Percentiles rank a stretch among this genome's conserved stretches.
These are phyloP conservation scores for Trametes gibbosa DNA, from an alignment of 768 basidiomycete species.

Conservation along the genomic window DNA sequence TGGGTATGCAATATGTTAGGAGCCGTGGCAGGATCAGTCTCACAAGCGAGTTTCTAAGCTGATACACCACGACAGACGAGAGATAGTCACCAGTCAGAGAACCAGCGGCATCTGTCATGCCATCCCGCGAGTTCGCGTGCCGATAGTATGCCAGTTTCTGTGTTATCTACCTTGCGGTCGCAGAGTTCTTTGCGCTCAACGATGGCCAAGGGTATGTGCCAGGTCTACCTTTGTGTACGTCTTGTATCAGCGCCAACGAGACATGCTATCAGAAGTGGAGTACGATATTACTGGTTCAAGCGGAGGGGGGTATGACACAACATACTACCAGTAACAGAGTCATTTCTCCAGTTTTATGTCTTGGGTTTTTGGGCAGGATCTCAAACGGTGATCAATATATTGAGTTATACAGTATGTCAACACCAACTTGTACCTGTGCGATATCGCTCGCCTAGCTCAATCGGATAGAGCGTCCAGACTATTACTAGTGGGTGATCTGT, in stretches of 20 bases:
- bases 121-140: not conserved
- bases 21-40: too few relatives aligned
- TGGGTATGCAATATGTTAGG: too few relatives aligned
- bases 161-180: slow-evolving; percentile 71
- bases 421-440: too few relatives aligned
- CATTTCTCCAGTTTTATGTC: too few relatives aligned
- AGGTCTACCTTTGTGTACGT: slow-evolving; percentile 13
- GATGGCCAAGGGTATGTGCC: slow-evolving; percentile 56
- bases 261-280: slow-evolving; percentile 50
- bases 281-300: slow-evolving; percentile 31
- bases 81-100: too few relatives aligned
- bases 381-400: too few relatives aligned
- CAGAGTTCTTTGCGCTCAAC: slow-evolving; percentile 64
- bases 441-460: slow-evolving; percentile 14
- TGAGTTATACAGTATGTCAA: too few relatives aligned
- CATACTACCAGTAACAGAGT: too few relatives aligned
- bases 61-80: too few relatives aligned
- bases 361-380: too few relatives aligned
- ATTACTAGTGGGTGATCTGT: slow-evolving; percentile 47
- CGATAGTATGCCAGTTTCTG: slow-evolving; percentile 43
- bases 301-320: not conserved
- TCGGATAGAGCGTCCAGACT: slow-evolving; percentile 54
- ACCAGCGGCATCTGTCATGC: not conserved
- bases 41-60: too few relatives aligned
- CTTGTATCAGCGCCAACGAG: slow-evolving; percentile 2